These are phyloP conservation scores for Phytophthora colocasiae DNA, from an alignment of 352 stramenopile genomes.

Conservation along the genomic window DNA sequence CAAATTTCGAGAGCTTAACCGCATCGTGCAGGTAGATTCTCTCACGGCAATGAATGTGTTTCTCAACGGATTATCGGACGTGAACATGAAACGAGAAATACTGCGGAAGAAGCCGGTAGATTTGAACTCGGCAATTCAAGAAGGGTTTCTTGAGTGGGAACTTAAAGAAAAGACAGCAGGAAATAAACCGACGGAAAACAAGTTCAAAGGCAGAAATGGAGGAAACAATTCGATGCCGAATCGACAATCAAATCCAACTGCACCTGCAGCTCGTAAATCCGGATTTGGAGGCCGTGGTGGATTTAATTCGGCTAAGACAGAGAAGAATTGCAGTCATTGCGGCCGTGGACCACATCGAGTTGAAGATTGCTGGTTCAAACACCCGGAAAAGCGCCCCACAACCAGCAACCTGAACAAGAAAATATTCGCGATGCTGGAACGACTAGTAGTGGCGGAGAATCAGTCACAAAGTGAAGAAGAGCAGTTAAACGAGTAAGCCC, in stretches of 20 bases:
- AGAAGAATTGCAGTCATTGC: neutral
- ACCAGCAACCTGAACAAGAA: neutral
- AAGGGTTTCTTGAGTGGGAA: conserved; percentile 21
- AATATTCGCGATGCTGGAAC: neutral
- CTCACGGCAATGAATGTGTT: conserved; percentile 22
- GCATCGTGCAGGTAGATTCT: conserved; percentile 9
- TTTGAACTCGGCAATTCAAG: conserved; percentile 14
- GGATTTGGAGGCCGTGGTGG: too few species aligned
- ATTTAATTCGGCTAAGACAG: neutral
- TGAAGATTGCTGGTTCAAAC: neutral
- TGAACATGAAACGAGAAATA: conserved; percentile 16
- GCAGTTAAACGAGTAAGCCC: neutral
- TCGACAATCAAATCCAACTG: too few species aligned
- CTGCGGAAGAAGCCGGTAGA: conserved; percentile 6
- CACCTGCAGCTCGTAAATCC: neutral
- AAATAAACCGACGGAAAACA: neutral
- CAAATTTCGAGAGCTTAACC: conserved; percentile 24
- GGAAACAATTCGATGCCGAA: neutral
- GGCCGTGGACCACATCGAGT: neutral
- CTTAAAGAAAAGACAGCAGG: neutral
- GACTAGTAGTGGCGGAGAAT: neutral
- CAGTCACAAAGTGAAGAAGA: neutral
- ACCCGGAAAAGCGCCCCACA: neutral
- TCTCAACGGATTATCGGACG: conserved; percentile 19
- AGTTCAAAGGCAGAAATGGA: neutral